Percentiles rank a stretch among this genome's conserved stretches.
Evolutionary conservation across 345 rosid genomes (phyloP).

Genomic region (Crucihimalaya himalaica): DNA sequence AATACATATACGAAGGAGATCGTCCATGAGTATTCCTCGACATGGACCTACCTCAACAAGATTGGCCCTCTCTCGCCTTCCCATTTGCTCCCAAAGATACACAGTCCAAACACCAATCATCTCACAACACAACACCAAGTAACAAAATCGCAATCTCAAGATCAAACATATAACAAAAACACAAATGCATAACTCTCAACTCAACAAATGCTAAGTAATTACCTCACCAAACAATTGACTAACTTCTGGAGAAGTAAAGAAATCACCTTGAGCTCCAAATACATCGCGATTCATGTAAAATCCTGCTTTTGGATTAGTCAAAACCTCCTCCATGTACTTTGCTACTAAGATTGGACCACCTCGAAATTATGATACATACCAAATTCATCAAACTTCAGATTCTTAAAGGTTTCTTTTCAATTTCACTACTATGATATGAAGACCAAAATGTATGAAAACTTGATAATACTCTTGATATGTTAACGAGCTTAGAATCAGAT

Average conservation of each 20-base stretch:
- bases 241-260: constrained; percentile 96
- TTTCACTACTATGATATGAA: constrained; percentile 1
- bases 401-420: too few species aligned
- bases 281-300: constrained; percentile 90
- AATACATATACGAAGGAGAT: constrained; percentile 76
- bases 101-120: constrained; percentile 90
- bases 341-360: constrained; percentile 95
- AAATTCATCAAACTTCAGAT: constrained; percentile 13
- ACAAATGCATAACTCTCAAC: not conserved
- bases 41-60: constrained; percentile 96
- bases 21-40: constrained; percentile 91
- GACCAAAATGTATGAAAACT: constrained; percentile 44
- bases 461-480: constrained; percentile 89
- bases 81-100: constrained; percentile 98
- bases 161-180: not conserved
- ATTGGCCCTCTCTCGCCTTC: constrained; percentile 71
- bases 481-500: constrained; percentile 74
- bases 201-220: constrained; percentile 4
- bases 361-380: constrained; percentile 55
- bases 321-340: constrained; percentile 93
- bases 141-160: not conserved
- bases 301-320: constrained; percentile 88
- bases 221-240: constrained; percentile 99
- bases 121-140: constrained; percentile 38
- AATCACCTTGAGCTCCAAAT: constrained; percentile 93